A percentile compares a stretch with the other conserved stretches of the same genome.
These are phyloP conservation scores for Saturnispora dispora DNA, from an alignment of 805 yeast species.

Conservation along the genomic window DNA sequence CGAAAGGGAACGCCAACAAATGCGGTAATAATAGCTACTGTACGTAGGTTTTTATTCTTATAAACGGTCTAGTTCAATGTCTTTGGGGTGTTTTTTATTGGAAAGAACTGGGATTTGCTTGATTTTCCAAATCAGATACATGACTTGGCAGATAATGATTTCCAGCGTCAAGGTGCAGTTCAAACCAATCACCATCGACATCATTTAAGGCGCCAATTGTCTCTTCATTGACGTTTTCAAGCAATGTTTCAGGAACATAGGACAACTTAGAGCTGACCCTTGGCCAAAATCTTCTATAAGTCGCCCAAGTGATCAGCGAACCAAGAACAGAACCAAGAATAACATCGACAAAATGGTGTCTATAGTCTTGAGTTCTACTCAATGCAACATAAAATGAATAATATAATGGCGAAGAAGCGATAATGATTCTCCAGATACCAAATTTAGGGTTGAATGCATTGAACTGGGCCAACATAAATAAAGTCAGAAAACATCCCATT, in stretches of 20 bases:
- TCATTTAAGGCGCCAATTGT: neutral
- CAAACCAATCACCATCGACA: slow-evolving; percentile 10
- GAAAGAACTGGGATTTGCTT: slow-evolving; percentile 2
- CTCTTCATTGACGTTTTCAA: neutral
- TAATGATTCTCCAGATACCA: slow-evolving; percentile 56
- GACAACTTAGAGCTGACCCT: slow-evolving; percentile 23
- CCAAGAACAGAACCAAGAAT: slow-evolving; percentile 68
- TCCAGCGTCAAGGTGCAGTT: neutral
- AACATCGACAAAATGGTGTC: slow-evolving; percentile 89
- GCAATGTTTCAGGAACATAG: slow-evolving; percentile 31
- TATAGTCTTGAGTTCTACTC: slow-evolving; percentile 82
- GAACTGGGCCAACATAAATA: slow-evolving; percentile 66
- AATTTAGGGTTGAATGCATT: slow-evolving; percentile 27
- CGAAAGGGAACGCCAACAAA: slow-evolving; percentile 22
- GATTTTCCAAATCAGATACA: slow-evolving; percentile 3
- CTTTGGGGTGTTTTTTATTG: neutral
- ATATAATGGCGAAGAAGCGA: slow-evolving; percentile 47
- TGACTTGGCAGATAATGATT: slow-evolving; percentile 7
- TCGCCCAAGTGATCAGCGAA: slow-evolving; percentile 43
- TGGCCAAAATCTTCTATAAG: slow-evolving; percentile 49
- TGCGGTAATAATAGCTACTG: slow-evolving; percentile 3
- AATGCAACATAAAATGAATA: slow-evolving; percentile 73
- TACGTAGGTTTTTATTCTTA: neutral
- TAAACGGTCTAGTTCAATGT: neutral
- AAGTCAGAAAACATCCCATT: slow-evolving; percentile 51